Evolutionary conservation across 225 moss, liverwort and hornwort genomes (phyloP), one percentile per base, ranked within the genome.

Genomic region (Bryum argenteum): DNA sequence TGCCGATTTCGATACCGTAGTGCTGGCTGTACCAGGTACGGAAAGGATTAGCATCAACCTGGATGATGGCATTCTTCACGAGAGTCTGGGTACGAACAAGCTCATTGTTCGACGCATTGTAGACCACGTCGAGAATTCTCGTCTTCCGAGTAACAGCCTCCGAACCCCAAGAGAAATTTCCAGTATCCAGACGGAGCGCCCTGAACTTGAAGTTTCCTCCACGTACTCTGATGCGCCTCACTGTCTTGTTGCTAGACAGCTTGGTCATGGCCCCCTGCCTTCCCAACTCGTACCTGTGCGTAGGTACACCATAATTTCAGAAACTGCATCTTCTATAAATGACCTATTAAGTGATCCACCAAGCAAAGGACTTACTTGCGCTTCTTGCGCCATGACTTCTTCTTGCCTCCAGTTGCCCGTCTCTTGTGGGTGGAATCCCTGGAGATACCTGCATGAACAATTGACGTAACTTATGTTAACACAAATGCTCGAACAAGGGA

Each of bases 361-460:
- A 4, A 47, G 9, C 13, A 66, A 15, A 41, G 1, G 10, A 45
- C 57, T 76, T 78, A 92, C 86, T 87, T 91, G 82, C 96, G 90
- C 90, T 96, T 96, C 96, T 96, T 96, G 83, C 96, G 93, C 96
- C 93, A 96, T 88, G 96, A 93, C 71, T 96, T 96, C 89, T 93
- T 92, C 89, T 96, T 96, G 79, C 96, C 96, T 86, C 96, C 96
- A 26, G 96, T 93, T 17, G 96, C 79, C 73, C 91, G 89, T 77
- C 92, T 86, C 84, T 95, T 95, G 80, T 95, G 95, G 65, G 92
- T 91, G 75, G 95, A 95, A 79, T 95, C 95, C 74, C 92, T 89
- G 11, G 92, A 95, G 80, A 95, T 95, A 89, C 95, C 90, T 93
- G 82, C 66, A 82, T 7, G 4, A 11, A 51, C 2, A 67, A 66